phyloP scores from a whole-genome alignment of 768 basidiomycete genomes.

The Neoboletus magnificus region DNA sequence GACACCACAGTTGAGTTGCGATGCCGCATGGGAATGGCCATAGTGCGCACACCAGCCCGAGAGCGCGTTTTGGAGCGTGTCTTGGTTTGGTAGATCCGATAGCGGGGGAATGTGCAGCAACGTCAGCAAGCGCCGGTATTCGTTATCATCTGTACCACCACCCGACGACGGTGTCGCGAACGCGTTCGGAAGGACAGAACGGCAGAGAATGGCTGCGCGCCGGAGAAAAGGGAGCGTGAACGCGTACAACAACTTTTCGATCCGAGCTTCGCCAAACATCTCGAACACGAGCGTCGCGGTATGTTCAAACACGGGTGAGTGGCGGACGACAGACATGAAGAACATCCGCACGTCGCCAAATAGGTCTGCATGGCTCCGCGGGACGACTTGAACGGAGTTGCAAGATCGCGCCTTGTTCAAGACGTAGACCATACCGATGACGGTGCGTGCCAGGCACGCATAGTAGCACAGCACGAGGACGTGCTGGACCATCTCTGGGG shows the following conservation, averaged over 20 bases:
- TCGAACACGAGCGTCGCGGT: conserved; percentile 77
- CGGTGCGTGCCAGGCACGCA: conserved; percentile 80
- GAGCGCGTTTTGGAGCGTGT: conserved; percentile 84
- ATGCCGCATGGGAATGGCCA: conserved; percentile 73
- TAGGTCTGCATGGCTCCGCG: conserved; percentile 59
- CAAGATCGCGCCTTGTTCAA: conserved; percentile 68
- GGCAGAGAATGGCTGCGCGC: conserved; percentile 79
- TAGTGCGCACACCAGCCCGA: conserved; percentile 91
- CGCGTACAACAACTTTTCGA: conserved; percentile 81
- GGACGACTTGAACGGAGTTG: conserved; percentile 41
- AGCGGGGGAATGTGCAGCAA: conserved; percentile 79
- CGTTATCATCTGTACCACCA: conserved; percentile 46
- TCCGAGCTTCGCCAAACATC: conserved; percentile 76
- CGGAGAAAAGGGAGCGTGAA: conserved; percentile 93
- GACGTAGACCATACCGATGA: conserved; percentile 81
- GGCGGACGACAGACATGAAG: conserved; percentile 87
- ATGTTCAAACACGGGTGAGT: conserved; percentile 84
- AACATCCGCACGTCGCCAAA: conserved; percentile 88
- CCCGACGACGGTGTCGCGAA: conserved; percentile 47
- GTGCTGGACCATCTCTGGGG: conserved; percentile 85
- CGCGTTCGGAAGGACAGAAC: conserved; percentile 63
- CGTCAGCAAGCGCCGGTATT: conserved; percentile 74
- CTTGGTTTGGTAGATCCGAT: conserved; percentile 74
- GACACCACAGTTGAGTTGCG: conserved; percentile 77
- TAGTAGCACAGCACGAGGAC: conserved; percentile 90